Evolutionary conservation across 1,284 basidiomycete genomes (phyloP), one percentile per base, ranked within the genome.

Genomic region (Mrakiaceae sp.): DNA sequence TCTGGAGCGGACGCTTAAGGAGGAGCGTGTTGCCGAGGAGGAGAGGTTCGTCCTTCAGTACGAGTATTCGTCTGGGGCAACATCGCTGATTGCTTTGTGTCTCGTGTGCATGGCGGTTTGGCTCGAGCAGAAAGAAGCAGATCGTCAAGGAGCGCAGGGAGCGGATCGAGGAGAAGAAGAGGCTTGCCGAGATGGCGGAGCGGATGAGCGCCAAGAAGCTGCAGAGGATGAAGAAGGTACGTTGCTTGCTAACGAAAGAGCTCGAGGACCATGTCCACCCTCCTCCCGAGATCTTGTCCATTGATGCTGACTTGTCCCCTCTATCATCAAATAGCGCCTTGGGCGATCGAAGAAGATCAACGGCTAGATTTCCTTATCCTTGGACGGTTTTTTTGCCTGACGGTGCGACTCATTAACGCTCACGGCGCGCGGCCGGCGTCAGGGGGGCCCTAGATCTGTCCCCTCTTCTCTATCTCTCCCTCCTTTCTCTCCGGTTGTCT

Each of bases 341-440:
- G 76, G 76, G 48, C 67, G 76, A 64, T 72, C 75, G 52, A 77
- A 77, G 75, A 76, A 77, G 73, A 74, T 77, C 74, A 78, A 75
- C 69, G 76, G 76, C 67, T 76, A 69, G 46, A 27, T 27, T 27
- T 27, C 27, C 27, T 27, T 27, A 27, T 27, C 2, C 27, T 27
- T 27, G 27, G 27, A 27, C 27, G 27, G 27, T 27, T 27, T 27
- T 27, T 27, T 27, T 27, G 27, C 27, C 27, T 27, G 27, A 27
- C 27, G 64, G 72, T 93, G 90, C 63, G 98, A 98, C 27, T 27
- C 27, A 27, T 27, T 27, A 27, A 27, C 27, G 27, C 27, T 27
- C 27, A 27, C 27, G 27, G 27, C 27, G 27, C 27, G 27, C 27
- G 27, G 27, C 27, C 27, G 27, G 27, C 27, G 27, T 27, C 27